Evolutionary conservation across 2,329 filamentous ascomycete genomes (phyloP).

Genomic region (Xylaria sp.): DNA sequence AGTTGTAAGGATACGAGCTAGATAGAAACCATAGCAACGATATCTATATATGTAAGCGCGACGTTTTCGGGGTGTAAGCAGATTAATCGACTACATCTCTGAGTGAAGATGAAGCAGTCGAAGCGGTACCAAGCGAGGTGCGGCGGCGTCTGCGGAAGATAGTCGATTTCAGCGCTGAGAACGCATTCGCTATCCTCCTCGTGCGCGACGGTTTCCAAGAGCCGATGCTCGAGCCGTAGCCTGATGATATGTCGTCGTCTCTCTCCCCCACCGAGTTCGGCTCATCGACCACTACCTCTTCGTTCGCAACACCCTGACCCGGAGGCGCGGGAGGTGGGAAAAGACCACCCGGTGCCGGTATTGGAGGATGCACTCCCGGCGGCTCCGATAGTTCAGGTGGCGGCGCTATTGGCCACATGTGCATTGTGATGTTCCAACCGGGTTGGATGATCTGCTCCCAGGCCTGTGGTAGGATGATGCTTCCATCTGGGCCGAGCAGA

Average conservation of each 20-base stretch:
- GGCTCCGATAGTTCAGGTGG: background rate
- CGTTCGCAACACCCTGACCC: background rate
- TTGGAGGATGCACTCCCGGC: background rate
- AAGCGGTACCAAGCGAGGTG: background rate
- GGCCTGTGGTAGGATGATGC: slow-evolving; percentile 80
- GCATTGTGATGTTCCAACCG: slow-evolving; percentile 75
- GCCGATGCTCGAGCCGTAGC: background rate
- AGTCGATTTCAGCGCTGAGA: slow-evolving; percentile 19
- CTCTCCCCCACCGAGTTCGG: background rate
- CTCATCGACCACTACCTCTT: background rate
- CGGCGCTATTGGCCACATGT: slow-evolving; percentile 62
- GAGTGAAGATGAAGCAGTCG: background rate
- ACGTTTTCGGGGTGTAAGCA: background rate
- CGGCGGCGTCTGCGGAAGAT: slow-evolving; percentile 26
- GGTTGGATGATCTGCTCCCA: slow-evolving; percentile 83
- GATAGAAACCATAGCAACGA: background rate
- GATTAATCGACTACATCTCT: background rate
- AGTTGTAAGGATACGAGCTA: slow-evolving; percentile 24
- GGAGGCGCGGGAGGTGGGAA: background rate
- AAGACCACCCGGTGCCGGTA: background rate
- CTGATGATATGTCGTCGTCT: slow-evolving; percentile 6
- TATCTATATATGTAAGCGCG: background rate
- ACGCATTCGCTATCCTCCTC: slow-evolving; percentile 18
- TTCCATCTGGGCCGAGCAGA: slow-evolving; percentile 76
- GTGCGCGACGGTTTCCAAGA: slow-evolving; percentile 11